A percentile compares a stretch with the other conserved stretches of the same genome.
phyloP scores from a whole-genome alignment of 75 land plant genomes.

The Cunninghamia lanceolata region DNA sequence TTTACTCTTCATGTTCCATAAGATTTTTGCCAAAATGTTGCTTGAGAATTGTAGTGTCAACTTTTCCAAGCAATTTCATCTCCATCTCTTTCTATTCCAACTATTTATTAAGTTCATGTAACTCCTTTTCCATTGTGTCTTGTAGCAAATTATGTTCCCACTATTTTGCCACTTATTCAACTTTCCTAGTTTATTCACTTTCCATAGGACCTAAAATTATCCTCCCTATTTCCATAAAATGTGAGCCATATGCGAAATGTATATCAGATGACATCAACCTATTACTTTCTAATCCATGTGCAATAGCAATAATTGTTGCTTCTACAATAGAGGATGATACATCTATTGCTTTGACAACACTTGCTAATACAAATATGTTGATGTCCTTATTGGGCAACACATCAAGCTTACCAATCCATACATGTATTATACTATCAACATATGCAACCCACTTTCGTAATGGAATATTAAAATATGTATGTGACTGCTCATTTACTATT shows the following conservation, averaged over 20 bases:
- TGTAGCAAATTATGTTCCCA: conserved; percentile 88
- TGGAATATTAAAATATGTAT: too few relatives aligned
- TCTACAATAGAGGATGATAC: too few relatives aligned
- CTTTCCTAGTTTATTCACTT: conserved; percentile 55
- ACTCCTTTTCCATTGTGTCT: conserved; percentile 81
- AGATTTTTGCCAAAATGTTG: conserved; percentile 97
- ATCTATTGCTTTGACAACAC: too few relatives aligned
- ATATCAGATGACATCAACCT: conserved; percentile 3
- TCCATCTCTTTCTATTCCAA: conserved; percentile 91
- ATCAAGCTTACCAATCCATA: too few relatives aligned
- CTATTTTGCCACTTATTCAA: conserved; percentile 77
- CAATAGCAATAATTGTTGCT: too few relatives aligned
- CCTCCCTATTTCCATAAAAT: conserved; percentile 9
- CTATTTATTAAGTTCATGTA: conserved; percentile 78
- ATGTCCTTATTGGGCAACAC: too few relatives aligned
- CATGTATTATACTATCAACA: too few relatives aligned
- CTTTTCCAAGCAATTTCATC: conserved; percentile 76
- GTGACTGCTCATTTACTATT: too few relatives aligned
- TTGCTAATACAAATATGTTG: too few relatives aligned
- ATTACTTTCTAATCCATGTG: conserved; percentile 14
- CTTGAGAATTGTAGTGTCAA: conserved; percentile 69
- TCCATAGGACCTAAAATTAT: not conserved
- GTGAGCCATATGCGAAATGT: not conserved
- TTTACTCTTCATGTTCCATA: conserved; percentile 88
- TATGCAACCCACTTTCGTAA: too few relatives aligned